phyloP scores from a whole-genome alignment of 768 basidiomycete genomes.

The Russula ochroleuca region DNA sequence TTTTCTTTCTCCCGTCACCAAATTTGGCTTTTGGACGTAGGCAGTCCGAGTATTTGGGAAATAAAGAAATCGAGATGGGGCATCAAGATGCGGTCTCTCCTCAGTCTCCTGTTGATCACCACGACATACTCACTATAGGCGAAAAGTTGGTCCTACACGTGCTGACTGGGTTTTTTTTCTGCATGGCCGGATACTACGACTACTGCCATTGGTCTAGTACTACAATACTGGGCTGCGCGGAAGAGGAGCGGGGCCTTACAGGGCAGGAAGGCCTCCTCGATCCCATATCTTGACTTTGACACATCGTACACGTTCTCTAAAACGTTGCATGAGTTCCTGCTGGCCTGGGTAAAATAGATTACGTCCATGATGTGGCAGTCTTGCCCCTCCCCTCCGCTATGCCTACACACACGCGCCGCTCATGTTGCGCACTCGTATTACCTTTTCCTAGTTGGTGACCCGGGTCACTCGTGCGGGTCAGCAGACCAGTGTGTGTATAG shows the following conservation, averaged over 20 bases:
- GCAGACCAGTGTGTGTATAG: neutral
- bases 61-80: constrained; percentile 3
- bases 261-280: constrained; percentile 12
- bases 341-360: constrained; percentile 20
- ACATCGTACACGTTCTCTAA: constrained; percentile 22
- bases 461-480: constrained; percentile 7
- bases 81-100: constrained; percentile 1
- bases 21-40: constrained; percentile 6
- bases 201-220: neutral
- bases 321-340: constrained; percentile 14
- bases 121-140: neutral
- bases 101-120: constrained; percentile 7
- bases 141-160: neutral
- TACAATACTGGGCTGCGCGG: constrained; percentile 5
- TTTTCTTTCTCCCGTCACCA: constrained; percentile 18
- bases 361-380: constrained; percentile 17
- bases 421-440: constrained; percentile 7
- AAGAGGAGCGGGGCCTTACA: constrained; percentile 18
- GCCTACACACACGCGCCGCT: constrained; percentile 2
- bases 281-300: constrained; percentile 16
- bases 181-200: neutral
- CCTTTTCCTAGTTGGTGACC: constrained; percentile 5
- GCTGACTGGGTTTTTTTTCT: neutral
- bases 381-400: neutral
- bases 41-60: neutral